Conservation (phyloP, 129 eudicot genomes). For the Arctium lappa region DNA sequence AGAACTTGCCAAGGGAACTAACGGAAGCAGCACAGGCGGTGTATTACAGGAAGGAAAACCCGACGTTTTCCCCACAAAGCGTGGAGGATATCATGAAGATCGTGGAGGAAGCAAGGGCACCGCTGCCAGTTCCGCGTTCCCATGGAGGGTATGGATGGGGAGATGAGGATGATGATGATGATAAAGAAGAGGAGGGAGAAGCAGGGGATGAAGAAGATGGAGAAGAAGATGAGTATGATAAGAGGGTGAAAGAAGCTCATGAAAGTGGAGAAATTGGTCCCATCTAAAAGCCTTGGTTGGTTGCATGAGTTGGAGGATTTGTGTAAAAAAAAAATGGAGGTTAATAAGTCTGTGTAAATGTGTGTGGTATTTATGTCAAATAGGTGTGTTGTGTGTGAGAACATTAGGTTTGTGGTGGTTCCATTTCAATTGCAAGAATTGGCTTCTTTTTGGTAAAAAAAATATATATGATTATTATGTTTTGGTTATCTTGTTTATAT, state of each 20-base stretch:
- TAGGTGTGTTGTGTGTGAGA: conserved; percentile 36
- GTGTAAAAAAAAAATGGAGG: conserved; percentile 38
- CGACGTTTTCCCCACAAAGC: conserved; percentile 58
- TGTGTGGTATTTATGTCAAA: conserved; percentile 35
- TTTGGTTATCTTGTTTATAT: conserved; percentile 10
- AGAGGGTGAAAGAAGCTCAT: conserved; percentile 75
- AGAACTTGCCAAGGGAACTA: conserved; percentile 75
- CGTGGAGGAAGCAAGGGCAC: conserved; percentile 68
- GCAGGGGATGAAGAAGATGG: conserved; percentile 53
- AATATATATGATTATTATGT: conserved; percentile 4
- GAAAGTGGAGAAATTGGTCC: conserved; percentile 65
- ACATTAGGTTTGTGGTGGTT: conserved; percentile 29
- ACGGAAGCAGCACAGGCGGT: conserved; percentile 59
- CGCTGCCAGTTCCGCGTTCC: conserved; percentile 64
- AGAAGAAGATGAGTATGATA: conserved; percentile 78
- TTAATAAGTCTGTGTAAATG: conserved; percentile 30
- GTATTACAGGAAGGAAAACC: conserved; percentile 54
- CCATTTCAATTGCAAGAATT: conserved; percentile 22
- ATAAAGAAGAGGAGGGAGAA: conserved; percentile 37
- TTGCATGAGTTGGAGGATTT: conserved; percentile 4
- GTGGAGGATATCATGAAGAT: conserved; percentile 87
- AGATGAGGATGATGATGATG: conserved; percentile 42
- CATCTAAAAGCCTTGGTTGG: not conserved
- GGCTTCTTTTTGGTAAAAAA: conserved; percentile 13
- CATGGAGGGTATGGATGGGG: conserved; percentile 79